Evolutionary conservation across 768 basidiomycete species (phyloP).

Genomic region (Chalciporus chontae): DNA sequence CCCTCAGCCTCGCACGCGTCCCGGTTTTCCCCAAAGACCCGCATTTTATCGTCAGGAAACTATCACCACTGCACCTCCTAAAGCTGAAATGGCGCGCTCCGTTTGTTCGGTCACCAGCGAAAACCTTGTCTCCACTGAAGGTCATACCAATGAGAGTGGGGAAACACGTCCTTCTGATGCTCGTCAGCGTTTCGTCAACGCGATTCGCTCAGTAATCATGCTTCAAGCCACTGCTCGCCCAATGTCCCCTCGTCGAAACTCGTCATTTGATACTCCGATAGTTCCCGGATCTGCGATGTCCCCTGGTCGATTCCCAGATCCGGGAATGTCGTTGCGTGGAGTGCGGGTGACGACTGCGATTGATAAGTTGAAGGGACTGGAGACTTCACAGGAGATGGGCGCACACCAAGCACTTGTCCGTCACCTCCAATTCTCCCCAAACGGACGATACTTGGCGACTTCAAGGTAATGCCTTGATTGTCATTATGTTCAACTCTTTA

Average conservation of each 20-base stretch:
- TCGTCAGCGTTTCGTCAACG: conserved; percentile 37
- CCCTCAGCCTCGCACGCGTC: conserved; percentile 13
- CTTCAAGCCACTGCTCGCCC: conserved; percentile 33
- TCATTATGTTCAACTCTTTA: conserved; percentile 1
- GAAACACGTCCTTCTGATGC: conserved; percentile 27
- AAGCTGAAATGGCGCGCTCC: conserved; percentile 24
- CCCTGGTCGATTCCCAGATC: conserved; percentile 31
- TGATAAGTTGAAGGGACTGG: conserved; percentile 40
- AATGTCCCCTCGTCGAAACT: conserved; percentile 30
- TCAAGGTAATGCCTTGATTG: conserved; percentile 37
- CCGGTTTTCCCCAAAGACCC: conserved; percentile 10
- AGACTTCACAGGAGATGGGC: conserved; percentile 39
- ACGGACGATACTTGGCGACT: conserved; percentile 50
- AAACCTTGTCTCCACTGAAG: conserved; percentile 27
- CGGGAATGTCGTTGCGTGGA: conserved; percentile 33
- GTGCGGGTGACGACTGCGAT: conserved; percentile 39
- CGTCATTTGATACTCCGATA: conserved; percentile 27
- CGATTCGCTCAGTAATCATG: conserved; percentile 48
- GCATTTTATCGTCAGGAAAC: conserved; percentile 23
- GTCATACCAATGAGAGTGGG: conserved; percentile 25
- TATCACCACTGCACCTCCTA: conserved; percentile 8
- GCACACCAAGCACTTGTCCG: conserved; percentile 50
- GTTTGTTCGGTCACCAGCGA: conserved; percentile 24
- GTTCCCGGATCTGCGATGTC: conserved; percentile 27
- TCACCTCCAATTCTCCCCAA: conserved; percentile 54